Conservation (phyloP, 179 eudicot species). For the Gypsophila paniculata region DNA sequence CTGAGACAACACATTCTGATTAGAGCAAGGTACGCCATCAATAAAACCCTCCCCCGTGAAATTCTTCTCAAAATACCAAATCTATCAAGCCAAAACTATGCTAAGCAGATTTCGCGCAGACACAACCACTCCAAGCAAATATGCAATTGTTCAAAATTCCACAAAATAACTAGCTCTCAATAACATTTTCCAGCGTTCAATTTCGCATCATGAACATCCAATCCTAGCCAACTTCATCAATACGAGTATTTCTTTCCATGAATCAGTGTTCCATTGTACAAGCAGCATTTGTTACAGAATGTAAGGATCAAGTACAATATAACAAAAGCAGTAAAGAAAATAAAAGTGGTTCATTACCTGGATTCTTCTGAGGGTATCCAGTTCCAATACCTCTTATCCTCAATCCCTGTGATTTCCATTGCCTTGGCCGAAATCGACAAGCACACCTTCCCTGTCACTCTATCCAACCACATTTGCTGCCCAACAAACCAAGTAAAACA, state of each 20-base stretch:
- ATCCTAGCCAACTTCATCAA: not conserved
- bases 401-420: slow-evolving; percentile 87
- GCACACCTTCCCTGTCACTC: slow-evolving; percentile 72
- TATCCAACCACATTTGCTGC: slow-evolving; percentile 94
- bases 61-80: not conserved
- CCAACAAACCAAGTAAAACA: slow-evolving; percentile 19
- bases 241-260: not conserved
- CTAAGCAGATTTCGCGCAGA: too few relatives aligned
- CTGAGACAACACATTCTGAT: too few relatives aligned
- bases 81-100: too few relatives aligned
- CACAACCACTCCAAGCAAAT: not conserved
- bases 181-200: too few relatives aligned
- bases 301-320: not conserved
- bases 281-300: too few relatives aligned
- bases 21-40: too few relatives aligned
- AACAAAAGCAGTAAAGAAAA: slow-evolving; percentile 3
- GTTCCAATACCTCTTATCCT: slow-evolving; percentile 92
- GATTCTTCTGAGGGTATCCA: slow-evolving; percentile 95
- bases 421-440: slow-evolving; percentile 68
- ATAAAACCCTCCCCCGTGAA: too few relatives aligned
- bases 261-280: too few relatives aligned
- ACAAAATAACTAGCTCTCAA: too few relatives aligned
- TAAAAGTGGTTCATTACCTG: slow-evolving; percentile 40
- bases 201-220: not conserved
- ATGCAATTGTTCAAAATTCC: not conserved